Evolutionary conservation across 2,329 filamentous ascomycete genomes (phyloP).

Genomic region (Colletotrichum sidae): DNA sequence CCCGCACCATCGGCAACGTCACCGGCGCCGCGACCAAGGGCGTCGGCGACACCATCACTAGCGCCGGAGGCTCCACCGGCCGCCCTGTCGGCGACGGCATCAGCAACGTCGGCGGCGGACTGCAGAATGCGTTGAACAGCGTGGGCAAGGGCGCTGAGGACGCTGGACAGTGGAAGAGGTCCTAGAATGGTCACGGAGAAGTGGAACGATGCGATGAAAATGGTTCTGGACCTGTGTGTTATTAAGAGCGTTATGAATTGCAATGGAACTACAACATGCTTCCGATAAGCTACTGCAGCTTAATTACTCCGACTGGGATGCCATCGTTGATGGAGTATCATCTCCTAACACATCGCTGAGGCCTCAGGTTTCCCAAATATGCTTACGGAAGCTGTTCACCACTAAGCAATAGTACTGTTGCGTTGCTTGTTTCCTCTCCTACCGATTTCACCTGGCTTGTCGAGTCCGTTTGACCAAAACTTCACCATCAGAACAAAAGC

Average conservation of each 20-base stretch:
- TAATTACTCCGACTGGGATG: no score
- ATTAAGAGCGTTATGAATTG: constrained; percentile 10
- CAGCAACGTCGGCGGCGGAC: constrained; percentile 62
- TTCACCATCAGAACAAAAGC: no score
- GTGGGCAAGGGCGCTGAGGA: constrained; percentile 67
- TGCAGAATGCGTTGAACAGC: constrained; percentile 61
- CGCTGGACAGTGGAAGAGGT: constrained; percentile 67
- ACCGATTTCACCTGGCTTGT: no score
- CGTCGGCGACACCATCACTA: constrained; percentile 65
- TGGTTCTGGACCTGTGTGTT: constrained; percentile 11
- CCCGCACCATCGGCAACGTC: constrained; percentile 54
- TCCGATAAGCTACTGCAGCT: no score
- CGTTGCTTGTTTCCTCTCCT: no score
- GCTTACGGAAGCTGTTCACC: no score
- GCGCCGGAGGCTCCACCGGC: constrained; percentile 64
- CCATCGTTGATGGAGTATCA: no score
- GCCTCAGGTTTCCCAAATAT: no score
- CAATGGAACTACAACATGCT: no score
- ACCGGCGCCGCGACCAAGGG: constrained; percentile 66
- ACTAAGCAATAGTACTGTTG: no score
- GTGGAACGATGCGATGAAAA: background rate
- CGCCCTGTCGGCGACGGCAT: constrained; percentile 67
- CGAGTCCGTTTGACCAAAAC: no score
- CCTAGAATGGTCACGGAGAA: background rate
- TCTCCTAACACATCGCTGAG: no score